Evolutionary conservation across 495 filamentous ascomycete genomes (phyloP).

Genomic region (Aspergillus avenaceus): DNA sequence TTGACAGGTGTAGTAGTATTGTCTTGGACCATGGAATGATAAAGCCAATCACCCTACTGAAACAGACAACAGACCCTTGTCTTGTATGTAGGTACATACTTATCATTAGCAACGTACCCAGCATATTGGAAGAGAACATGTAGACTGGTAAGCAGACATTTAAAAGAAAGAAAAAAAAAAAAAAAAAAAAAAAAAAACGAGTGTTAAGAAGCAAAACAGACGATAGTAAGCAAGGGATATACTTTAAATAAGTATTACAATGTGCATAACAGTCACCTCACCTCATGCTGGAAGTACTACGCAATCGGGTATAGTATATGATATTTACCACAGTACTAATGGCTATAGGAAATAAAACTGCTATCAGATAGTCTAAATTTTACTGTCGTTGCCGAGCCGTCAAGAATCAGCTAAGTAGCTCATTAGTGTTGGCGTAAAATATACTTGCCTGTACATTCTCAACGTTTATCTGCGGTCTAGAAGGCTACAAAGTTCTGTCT

Average conservation of each 20-base stretch:
- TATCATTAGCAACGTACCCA: not conserved
- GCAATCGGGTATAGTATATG: not conserved
- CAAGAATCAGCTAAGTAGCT: no score
- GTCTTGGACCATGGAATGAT: not conserved
- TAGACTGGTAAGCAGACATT: not conserved
- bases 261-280: not conserved
- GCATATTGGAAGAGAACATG: not conserved
- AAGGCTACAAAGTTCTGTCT: not conserved
- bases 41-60: not conserved
- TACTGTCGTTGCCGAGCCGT: not conserved
- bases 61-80: not conserved
- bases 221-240: not conserved
- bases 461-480: no score
- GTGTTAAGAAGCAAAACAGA: not conserved
- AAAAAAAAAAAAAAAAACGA: not conserved
- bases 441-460: no score
- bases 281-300: not conserved
- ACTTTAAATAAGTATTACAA: not conserved
- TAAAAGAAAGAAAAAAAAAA: not conserved
- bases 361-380: not conserved
- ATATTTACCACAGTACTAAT: no score
- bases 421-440: not conserved
- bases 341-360: no score
- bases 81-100: no score
- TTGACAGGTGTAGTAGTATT: not conserved